Evolutionary conservation across 1,284 basidiomycete genomes (phyloP), one percentile per base, ranked within the genome.

Genomic region (Sporisorium graminicola): DNA sequence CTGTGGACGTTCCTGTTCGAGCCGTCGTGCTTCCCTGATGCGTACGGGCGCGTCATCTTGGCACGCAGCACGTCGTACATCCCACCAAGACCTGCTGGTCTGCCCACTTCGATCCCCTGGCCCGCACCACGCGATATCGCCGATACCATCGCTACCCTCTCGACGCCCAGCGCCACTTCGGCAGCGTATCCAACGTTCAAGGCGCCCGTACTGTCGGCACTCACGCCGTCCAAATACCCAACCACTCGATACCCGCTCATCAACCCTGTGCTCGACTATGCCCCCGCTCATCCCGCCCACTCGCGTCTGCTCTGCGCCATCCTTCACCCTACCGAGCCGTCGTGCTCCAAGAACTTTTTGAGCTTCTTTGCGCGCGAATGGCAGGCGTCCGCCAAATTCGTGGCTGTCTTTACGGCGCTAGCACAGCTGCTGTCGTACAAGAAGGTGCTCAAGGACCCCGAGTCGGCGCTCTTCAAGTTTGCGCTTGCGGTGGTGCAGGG

Each of bases 1-100:
- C 61, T 83, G 2, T 81, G 77, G 71, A 69, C 72, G 10, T 81
- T 81, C 60, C 52, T 83, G 6, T 82, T 83, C 58, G 77, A 83
- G 51, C 72, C 74, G 9, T 58, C 65, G 14, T 71, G 68, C 54
- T 82, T 83, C 63, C 80, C 80, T 0, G 22, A 29, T 14, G 64
- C 73, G 12, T 83, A 75, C 61, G 73, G 69, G 8, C 43, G 73
- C 2, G 57, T 79, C 5, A 80, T 79, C 40, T 46, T 78, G 8
- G 76, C 74, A 5, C 70, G 82, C 26, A 80, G 77, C 31, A 72
- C 71, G 8, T 64, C 58, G 5, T 83, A 83, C 67, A 74, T 82
- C 37, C 80, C 79, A 5, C 74, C 77, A 3, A 62, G 77, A 27
- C 82, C 82, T 0, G n/a, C 59, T 5, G 69, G 74, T n/a, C 56